phyloP scores from a whole-genome alignment of 192 early-diverging fungal genomes.

The Coemansia sp. region DNA sequence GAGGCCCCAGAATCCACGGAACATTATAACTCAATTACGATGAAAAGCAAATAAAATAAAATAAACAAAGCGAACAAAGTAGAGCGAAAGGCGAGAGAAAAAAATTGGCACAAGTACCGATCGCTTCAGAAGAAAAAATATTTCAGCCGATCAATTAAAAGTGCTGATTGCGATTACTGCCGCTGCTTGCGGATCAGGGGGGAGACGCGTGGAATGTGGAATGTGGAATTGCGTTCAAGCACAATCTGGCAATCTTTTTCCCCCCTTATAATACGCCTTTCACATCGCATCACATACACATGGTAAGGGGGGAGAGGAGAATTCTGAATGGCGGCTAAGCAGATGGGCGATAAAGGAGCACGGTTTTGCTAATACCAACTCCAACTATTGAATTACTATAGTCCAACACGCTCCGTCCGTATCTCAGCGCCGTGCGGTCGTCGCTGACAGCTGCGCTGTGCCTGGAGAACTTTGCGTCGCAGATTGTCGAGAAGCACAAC shows the following conservation, averaged over 20 bases:
- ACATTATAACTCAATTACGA: constrained; percentile 24
- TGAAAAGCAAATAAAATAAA: constrained; percentile 10
- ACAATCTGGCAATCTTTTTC: too few species aligned
- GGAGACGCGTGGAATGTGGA: background rate
- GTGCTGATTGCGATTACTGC: constrained; percentile 6
- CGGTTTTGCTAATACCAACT: background rate
- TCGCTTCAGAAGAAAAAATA: constrained; percentile 15
- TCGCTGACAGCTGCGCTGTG: constrained; percentile 95
- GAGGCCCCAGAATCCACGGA: constrained; percentile 69
- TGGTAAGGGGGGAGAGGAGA: too few species aligned
- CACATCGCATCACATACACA: too few species aligned
- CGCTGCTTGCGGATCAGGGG: background rate
- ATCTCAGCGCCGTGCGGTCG: constrained; percentile 91
- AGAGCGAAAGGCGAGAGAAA: constrained; percentile 2
- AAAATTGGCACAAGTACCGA: too few species aligned
- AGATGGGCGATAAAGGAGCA: background rate
- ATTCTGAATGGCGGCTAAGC: too few species aligned
- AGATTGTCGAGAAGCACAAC: constrained; percentile 97
- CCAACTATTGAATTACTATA: constrained; percentile 32
- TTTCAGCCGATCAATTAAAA: constrained; percentile 8
- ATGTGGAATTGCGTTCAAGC: too few species aligned
- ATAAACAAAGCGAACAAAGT: background rate
- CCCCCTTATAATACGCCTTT: too few species aligned
- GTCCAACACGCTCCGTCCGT: constrained; percentile 98
- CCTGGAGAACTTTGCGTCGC: constrained; percentile 97